Conservation (phyloP, 2,329 filamentous ascomycete species). For the Hypoxylon rubiginosum region DNA sequence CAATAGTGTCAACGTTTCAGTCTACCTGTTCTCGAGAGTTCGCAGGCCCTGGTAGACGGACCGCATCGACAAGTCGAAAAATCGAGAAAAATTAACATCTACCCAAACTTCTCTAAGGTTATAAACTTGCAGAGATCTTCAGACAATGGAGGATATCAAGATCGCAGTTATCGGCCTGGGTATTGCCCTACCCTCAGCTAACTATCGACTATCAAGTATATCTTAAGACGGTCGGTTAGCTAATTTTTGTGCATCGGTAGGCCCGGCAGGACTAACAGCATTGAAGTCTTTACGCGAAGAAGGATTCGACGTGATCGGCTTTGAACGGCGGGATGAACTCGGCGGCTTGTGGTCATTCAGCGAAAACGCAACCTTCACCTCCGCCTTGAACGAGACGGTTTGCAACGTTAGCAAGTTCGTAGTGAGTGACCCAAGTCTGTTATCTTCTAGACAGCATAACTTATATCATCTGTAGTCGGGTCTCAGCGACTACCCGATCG, state of each 20-base stretch:
- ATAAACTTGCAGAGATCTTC: no score
- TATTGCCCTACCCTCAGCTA: slow-evolving; percentile 24
- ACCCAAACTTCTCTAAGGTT: neutral
- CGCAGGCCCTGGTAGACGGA: neutral
- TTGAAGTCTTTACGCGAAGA: slow-evolving; percentile 61
- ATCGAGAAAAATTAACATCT: neutral
- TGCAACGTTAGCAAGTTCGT: slow-evolving; percentile 53
- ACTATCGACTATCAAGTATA: neutral
- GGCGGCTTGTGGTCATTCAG: slow-evolving; percentile 62
- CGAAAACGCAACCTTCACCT: slow-evolving; percentile 45
- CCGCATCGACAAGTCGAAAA: no score
- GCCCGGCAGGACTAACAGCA: slow-evolving; percentile 55
- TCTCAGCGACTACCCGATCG: slow-evolving; percentile 42
- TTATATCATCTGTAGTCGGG: slow-evolving; percentile 36
- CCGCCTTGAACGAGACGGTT: slow-evolving; percentile 52
- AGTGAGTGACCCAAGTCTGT: slow-evolving; percentile 21
- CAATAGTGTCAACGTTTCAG: neutral
- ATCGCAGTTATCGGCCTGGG: slow-evolving; percentile 51
- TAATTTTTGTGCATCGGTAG: slow-evolving; percentile 38
- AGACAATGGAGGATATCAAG: slow-evolving; percentile 26
- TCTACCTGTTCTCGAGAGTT: neutral
- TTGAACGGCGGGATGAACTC: slow-evolving; percentile 57
- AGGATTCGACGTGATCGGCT: slow-evolving; percentile 59
- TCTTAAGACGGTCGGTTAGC: neutral
- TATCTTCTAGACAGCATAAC: neutral